phyloP scores from a whole-genome alignment of 306 rosid species.

The Castanea sativa region DNA sequence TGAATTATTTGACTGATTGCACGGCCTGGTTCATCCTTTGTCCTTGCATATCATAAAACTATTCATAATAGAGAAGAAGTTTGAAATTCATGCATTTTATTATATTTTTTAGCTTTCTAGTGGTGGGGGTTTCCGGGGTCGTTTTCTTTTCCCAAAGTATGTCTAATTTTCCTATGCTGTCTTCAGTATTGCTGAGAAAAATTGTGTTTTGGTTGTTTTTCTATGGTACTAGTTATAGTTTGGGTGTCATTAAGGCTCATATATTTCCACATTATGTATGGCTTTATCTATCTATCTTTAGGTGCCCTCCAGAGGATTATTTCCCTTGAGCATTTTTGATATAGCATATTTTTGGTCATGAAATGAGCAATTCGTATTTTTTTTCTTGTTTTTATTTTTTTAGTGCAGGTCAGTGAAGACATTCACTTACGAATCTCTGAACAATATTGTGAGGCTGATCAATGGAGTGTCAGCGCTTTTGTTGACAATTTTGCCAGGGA shows the following conservation, averaged over 20 bases:
- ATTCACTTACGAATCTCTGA: conserved; percentile 72
- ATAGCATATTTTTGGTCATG: background rate
- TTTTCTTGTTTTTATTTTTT: conserved; percentile 20
- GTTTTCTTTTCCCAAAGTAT: background rate
- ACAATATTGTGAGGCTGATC: conserved; percentile 75
- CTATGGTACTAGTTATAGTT: background rate
- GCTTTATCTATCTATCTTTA: background rate
- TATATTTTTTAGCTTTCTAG: background rate
- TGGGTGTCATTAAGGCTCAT: background rate
- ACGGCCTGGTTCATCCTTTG: background rate
- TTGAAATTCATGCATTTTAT: background rate
- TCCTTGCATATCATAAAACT: background rate
- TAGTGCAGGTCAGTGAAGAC: conserved; percentile 87
- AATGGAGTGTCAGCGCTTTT: conserved; percentile 90
- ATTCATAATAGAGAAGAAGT: too few relatives aligned
- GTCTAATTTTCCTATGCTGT: background rate
- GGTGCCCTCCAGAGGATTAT: background rate
- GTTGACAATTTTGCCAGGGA: conserved; percentile 73
- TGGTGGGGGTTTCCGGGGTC: background rate
- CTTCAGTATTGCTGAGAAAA: background rate
- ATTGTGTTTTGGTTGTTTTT: background rate
- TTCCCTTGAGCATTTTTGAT: background rate
- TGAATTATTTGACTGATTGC: background rate
- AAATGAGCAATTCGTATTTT: conserved; percentile 17
- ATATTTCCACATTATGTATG: background rate